Evolutionary conservation across 805 yeast species (phyloP).

Genomic region (Vanderwaltozyma yarrowii): DNA sequence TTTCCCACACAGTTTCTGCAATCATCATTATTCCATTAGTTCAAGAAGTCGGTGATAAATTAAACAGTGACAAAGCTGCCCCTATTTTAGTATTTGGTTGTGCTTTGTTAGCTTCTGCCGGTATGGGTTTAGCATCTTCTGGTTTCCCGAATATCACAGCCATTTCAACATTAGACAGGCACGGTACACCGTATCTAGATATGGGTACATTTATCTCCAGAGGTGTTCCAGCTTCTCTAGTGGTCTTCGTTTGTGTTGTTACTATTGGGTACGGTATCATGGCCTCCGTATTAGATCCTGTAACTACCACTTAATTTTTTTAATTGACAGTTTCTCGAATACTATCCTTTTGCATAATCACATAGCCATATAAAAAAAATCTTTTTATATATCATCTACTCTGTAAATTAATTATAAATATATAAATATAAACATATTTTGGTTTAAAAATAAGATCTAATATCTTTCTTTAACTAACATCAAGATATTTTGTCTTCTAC

Average conservation of each 20-base stretch:
- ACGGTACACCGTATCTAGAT: conserved; percentile 79
- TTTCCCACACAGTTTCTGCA: conserved; percentile 95
- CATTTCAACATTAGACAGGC: conserved; percentile 82
- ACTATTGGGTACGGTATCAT: conserved; percentile 76
- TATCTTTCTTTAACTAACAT: no score
- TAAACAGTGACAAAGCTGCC: conserved; percentile 64
- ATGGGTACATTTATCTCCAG: conserved; percentile 76
- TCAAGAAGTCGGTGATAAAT: conserved; percentile 67
- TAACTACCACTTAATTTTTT: neutral
- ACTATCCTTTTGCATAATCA: no score
- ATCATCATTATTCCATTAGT: conserved; percentile 84
- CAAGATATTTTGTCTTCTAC: no score
- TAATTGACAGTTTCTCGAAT: no score
- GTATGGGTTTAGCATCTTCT: conserved; percentile 95
- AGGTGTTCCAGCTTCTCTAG: conserved; percentile 80
- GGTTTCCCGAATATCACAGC: conserved; percentile 99
- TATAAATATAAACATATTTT: no score
- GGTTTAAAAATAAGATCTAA: no score
- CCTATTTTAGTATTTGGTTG: conserved; percentile 33
- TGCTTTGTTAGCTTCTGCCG: conserved; percentile 73
- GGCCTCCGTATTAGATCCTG: conserved; percentile 30
- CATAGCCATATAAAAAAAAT: no score
- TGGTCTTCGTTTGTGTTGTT: conserved; percentile 62
- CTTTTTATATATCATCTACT: no score
- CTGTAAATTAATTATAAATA: no score